Evolutionary conservation across 2,329 filamentous ascomycete genomes (phyloP), one percentile per base, ranked within the genome.

Genomic region (Byssoonygena ceratinophila): DNA sequence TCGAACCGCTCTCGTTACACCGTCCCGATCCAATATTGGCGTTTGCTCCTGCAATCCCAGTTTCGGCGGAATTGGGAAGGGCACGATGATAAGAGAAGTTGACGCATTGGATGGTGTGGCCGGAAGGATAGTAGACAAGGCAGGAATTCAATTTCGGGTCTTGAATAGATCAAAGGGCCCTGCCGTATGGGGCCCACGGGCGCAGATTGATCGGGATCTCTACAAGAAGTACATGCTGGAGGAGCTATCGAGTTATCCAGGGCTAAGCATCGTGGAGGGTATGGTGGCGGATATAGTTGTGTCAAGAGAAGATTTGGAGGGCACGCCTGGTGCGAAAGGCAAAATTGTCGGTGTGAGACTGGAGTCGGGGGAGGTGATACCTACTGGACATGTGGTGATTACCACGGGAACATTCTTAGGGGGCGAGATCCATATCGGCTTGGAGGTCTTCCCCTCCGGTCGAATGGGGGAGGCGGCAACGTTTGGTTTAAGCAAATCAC

Each of bases 51-150:
- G 91, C 72, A 97, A 97, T 66, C 91, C 91, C 1, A 94, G 88
- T 58, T 94, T 98, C 64, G 92, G 92, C 36, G 92, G 92, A n/a
- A 97, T 98, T 60, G 92, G 92, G 41, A 98, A 98, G 67, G 92
- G 92, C 14, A 97, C 87, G 8, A 96, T 98, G 74, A 75, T 98
- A 47, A 83, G 91, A 39, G 92, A 98, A 69, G 84, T 98, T 29
- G 92, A 98, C 72, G 92, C 92, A 0, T 76, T 98, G 55, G 92
- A 97, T 64, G 92, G 92, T 0, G 74, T 98, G 18, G 84, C 89
- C 0, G 90, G 88, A 0, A 80, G 87, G 32, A 84, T 96, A 20
- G 88, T 95, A 54, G 92, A 98, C 71, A 91, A 92, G 66, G 85
- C 92, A 2, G 92, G 88, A 4, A 80, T 96, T n/a, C 91, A 96